phyloP scores from a whole-genome alignment of 495 filamentous ascomycete species.

The Penicillium pulvis region DNA sequence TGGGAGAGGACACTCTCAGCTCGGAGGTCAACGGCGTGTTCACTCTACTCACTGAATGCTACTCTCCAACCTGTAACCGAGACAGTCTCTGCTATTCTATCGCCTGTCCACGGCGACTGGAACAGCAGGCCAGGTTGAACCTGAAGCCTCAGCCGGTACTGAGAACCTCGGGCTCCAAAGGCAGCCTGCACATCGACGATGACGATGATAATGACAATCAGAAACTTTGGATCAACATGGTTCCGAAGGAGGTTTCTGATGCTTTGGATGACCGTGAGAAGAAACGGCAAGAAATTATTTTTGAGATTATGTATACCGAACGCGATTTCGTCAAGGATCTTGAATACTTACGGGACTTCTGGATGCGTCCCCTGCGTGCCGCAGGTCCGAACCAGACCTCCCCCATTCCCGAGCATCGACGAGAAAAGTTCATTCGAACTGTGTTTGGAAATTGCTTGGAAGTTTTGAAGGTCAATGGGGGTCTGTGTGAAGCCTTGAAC shows the following conservation, averaged over 20 bases:
- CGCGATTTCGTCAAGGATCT: conserved; percentile 99
- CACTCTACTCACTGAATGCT: conserved; percentile 93
- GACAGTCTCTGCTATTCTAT: conserved; percentile 98
- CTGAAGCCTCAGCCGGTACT: conserved; percentile 88
- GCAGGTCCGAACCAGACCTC: conserved; percentile 66
- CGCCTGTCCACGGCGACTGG: conserved; percentile 89
- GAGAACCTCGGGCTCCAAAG: conserved; percentile 75
- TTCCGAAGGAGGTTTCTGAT: conserved; percentile 92
- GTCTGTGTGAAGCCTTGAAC: conserved; percentile 83
- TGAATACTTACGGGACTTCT: conserved; percentile 97
- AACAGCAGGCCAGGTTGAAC: conserved; percentile 93
- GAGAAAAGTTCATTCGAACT: conserved; percentile 87
- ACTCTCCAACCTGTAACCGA: conserved; percentile 93
- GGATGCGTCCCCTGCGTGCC: conserved; percentile 88
- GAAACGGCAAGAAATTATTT: conserved; percentile 97
- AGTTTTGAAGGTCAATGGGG: conserved; percentile 86
- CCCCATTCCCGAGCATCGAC: conserved; percentile 83
- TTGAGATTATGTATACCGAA: conserved; percentile 98
- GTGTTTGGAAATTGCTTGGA: conserved; percentile 97
- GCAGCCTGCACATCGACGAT: conserved; percentile 74
- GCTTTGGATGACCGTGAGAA: conserved; percentile 86
- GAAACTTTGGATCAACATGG: conserved; percentile 99
- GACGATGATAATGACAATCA: conserved; percentile 89
- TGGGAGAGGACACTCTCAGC: conserved; percentile 79
- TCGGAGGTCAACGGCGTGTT: conserved; percentile 95